phyloP scores from a whole-genome alignment of 768 basidiomycete species.

The Boletus pseudopeckii region DNA sequence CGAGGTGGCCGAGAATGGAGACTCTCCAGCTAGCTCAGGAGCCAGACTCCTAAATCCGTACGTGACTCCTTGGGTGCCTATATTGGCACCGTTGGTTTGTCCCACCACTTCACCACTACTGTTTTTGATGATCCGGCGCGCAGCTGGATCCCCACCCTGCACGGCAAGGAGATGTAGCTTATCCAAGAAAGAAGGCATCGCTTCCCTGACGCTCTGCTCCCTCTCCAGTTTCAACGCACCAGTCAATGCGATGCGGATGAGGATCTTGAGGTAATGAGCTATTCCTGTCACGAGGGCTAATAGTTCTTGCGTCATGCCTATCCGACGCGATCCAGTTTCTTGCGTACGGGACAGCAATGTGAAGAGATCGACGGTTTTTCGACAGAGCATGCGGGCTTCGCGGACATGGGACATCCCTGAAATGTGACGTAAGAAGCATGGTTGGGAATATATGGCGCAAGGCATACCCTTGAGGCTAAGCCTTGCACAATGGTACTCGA shows the following conservation, averaged over 20 bases:
- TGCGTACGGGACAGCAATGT: conserved; percentile 94
- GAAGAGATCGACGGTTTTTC: conserved; percentile 98
- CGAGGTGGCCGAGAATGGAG: conserved; percentile 53
- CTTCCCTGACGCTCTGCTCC: conserved; percentile 77
- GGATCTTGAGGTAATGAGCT: conserved; percentile 98
- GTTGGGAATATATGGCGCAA: background rate
- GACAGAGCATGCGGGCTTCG: conserved; percentile 97
- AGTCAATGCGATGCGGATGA: conserved; percentile 96
- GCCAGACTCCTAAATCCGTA: conserved; percentile 93
- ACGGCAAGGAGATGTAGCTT: conserved; percentile 89
- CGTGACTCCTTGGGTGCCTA: conserved; percentile 81
- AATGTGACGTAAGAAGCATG: conserved; percentile 13
- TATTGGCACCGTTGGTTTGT: conserved; percentile 45
- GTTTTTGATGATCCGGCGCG: conserved; percentile 71
- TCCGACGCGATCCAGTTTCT: conserved; percentile 83
- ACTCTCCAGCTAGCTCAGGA: conserved; percentile 87
- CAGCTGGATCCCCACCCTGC: conserved; percentile 77
- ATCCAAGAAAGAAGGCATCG: conserved; percentile 87
- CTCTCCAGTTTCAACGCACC: conserved; percentile 94
- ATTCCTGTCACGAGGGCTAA: conserved; percentile 97
- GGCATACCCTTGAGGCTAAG: conserved; percentile 80
- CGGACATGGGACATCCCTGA: conserved; percentile 96
- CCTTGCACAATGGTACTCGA: conserved; percentile 81
- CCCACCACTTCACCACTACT: conserved; percentile 60
- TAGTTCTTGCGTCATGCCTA: conserved; percentile 96